Conservation (phyloP, 108 stramenopile species). For the Pseudonitzschia delicatissima region DNA sequence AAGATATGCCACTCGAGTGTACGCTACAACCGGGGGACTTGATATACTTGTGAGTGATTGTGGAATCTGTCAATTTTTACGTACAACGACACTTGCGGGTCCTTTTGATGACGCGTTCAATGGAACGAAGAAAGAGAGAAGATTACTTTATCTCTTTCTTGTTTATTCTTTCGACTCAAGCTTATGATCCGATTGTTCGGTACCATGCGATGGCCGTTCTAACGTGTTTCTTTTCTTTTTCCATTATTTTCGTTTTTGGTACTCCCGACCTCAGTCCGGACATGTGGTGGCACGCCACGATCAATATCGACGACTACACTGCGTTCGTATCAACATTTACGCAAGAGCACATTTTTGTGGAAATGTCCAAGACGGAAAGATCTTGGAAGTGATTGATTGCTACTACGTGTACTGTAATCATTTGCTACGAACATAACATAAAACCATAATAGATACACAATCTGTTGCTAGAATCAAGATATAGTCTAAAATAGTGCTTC, state of each 20-base stretch:
- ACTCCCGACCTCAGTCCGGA: conserved; percentile 31
- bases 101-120: no score
- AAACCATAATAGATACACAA: no score
- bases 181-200: no score
- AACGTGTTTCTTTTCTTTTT: not conserved
- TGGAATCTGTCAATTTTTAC: no score
- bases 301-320: conserved; percentile 86
- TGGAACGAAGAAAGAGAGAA: no score
- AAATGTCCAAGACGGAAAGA: not conserved
- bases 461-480: no score
- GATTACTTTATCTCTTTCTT: no score
- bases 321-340: conserved; percentile 90
- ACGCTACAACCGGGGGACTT: conserved; percentile 78
- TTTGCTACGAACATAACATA: no score
- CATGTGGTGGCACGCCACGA: conserved; percentile 86
- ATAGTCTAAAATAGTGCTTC: not conserved
- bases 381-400: not conserved
- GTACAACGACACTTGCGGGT: no score
- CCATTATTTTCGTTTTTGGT: not conserved
- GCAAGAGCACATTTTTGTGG: conserved; percentile 51
- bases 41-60: conserved; percentile 64
- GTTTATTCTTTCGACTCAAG: no score
- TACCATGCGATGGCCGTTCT: not conserved
- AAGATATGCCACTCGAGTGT: conserved; percentile 65
- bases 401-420: not conserved